These are phyloP conservation scores for Guyanaporus albipodus DNA, from an alignment of 768 basidiomycete genomes.

Conservation along the genomic window DNA sequence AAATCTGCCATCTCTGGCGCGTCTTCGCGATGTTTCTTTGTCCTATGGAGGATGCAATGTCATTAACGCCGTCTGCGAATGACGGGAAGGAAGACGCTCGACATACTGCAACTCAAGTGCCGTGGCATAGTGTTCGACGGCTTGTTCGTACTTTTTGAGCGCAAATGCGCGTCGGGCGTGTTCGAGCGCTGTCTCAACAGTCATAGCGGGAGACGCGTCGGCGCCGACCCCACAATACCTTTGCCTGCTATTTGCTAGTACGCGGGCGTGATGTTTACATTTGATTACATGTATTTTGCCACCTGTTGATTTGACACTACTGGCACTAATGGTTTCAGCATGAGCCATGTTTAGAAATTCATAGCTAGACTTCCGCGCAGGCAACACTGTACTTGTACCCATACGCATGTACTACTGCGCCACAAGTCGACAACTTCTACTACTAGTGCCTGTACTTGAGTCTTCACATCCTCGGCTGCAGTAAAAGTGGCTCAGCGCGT, in stretches of 20 bases:
- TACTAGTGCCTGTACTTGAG: too few relatives aligned
- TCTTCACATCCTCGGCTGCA: too few relatives aligned
- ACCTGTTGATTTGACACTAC: too few relatives aligned
- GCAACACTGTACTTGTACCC: too few relatives aligned
- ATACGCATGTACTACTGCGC: too few relatives aligned
- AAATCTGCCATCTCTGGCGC: slow-evolving; percentile 82
- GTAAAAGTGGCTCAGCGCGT: too few relatives aligned
- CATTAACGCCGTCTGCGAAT: slow-evolving; percentile 11
- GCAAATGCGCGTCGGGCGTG: slow-evolving; percentile 87
- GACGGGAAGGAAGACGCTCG: slow-evolving; percentile 16
- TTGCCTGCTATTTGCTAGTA: background rate
- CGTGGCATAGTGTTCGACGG: slow-evolving; percentile 78
- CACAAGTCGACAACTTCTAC: too few relatives aligned
- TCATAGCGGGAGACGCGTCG: slow-evolving; percentile 29
- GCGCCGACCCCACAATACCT: slow-evolving; percentile 7
- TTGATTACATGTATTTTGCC: slow-evolving; percentile 5
- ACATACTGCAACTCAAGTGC: slow-evolving; percentile 83
- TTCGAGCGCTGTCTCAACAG: slow-evolving; percentile 60
- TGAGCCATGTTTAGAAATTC: too few relatives aligned
- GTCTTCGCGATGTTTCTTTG: slow-evolving; percentile 71
- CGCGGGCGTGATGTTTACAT: slow-evolving; percentile 19
- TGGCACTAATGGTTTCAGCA: too few relatives aligned
- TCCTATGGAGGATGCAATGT: slow-evolving; percentile 41
- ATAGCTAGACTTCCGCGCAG: too few relatives aligned
- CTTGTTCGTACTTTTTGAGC: slow-evolving; percentile 79